phyloP scores from a whole-genome alignment of 768 basidiomycete species.

The Calocera cornea region DNA sequence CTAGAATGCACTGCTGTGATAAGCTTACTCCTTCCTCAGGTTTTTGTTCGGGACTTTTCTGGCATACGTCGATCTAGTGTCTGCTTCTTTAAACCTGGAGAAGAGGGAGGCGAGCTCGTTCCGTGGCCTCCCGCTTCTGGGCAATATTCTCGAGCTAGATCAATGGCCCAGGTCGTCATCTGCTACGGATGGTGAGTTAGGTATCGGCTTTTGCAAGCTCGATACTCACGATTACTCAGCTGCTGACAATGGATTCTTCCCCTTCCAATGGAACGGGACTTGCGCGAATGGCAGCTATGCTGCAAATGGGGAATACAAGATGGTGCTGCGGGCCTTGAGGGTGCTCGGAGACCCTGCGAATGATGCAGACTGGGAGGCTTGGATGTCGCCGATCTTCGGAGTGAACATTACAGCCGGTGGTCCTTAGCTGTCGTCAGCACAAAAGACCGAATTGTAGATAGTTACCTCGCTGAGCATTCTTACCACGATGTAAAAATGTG shows the following conservation, averaged over 20 bases:
- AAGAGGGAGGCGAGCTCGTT: slow-evolving; percentile 22
- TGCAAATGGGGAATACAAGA: slow-evolving; percentile 32
- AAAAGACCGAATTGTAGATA: neutral
- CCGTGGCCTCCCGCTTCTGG: slow-evolving; percentile 33
- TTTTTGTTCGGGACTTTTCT: slow-evolving; percentile 38
- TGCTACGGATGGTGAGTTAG: slow-evolving; percentile 16
- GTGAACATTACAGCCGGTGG: neutral
- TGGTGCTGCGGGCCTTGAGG: slow-evolving; percentile 33
- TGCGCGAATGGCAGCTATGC: slow-evolving; percentile 32
- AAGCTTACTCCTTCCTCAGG: slow-evolving; percentile 16
- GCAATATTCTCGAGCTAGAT: slow-evolving; percentile 35
- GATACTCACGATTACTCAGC: slow-evolving; percentile 3
- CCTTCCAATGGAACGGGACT: slow-evolving; percentile 17
- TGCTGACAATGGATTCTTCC: slow-evolving; percentile 23
- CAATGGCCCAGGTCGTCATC: slow-evolving; percentile 36
- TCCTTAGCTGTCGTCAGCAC: neutral
- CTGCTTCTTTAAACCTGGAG: neutral
- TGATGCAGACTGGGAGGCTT: slow-evolving; percentile 34
- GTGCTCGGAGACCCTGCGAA: slow-evolving; percentile 32
- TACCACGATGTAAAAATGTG: no score
- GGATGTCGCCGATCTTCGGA: slow-evolving; percentile 26
- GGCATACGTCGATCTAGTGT: slow-evolving; percentile 38
- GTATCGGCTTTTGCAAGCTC: neutral
- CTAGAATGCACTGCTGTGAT: neutral
- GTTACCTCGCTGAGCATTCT: no score